A percentile compares a stretch with the other conserved stretches of the same genome.
Conservation (phyloP, 148 eudicot species). For the Fagopyrum tataricum region DNA sequence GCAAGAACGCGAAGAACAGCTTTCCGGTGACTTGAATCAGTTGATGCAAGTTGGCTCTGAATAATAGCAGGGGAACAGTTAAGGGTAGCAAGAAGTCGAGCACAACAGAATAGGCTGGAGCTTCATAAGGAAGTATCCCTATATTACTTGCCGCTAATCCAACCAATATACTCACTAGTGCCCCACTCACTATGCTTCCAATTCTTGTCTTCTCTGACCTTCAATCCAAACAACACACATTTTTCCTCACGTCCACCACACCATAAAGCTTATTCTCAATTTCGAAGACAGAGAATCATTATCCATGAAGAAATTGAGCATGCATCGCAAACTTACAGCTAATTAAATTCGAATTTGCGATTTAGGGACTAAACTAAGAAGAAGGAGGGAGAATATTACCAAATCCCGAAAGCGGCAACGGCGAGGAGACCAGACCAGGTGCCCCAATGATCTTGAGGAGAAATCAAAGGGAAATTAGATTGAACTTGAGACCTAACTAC, state of each 20-base stretch:
- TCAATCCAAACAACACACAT: conserved; percentile 26
- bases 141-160: conserved; percentile 78
- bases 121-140: conserved; percentile 62
- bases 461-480: conserved; percentile 42
- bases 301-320: neutral
- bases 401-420: conserved; percentile 67
- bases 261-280: neutral
- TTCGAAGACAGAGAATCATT: neutral
- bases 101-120: conserved; percentile 54
- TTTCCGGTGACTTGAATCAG: conserved; percentile 59
- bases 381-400: conserved; percentile 27
- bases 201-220: conserved; percentile 90
- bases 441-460: conserved; percentile 77
- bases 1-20: conserved; percentile 73
- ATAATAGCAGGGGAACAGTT: conserved; percentile 74
- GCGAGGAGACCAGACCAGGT: conserved; percentile 73
- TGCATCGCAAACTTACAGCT: neutral
- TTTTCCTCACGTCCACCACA: conserved; percentile 14
- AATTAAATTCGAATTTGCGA: neutral
- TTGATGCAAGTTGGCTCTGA: conserved; percentile 64
- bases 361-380: no score
- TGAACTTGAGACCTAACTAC: conserved; percentile 26
- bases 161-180: conserved; percentile 66
- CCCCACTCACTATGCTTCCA: conserved; percentile 71
- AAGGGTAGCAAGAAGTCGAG: conserved; percentile 58